Percentiles rank a stretch among this genome's conserved stretches.
phyloP scores from a whole-genome alignment of 2,329 filamentous ascomycete genomes.

The Phaeoacremonium minimum region DNA sequence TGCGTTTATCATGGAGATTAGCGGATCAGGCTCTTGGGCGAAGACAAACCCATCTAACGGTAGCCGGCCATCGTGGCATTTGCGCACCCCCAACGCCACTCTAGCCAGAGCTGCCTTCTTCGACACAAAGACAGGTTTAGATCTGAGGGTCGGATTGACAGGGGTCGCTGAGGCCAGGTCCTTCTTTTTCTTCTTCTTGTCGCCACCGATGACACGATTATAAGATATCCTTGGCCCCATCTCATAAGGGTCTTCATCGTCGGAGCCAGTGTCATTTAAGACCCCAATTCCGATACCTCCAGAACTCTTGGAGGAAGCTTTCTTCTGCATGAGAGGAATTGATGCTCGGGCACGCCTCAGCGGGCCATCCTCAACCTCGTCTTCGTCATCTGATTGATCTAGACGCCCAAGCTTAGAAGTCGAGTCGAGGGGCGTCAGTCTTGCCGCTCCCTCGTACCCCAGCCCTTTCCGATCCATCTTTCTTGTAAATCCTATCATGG shows the following conservation, averaged over 20 bases:
- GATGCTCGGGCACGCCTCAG: constrained; percentile 18
- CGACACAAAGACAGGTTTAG: constrained; percentile 71
- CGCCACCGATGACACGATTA: constrained; percentile 73
- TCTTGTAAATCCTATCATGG: constrained; percentile 60
- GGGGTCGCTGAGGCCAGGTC: constrained; percentile 38
- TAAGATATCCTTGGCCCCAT: constrained; percentile 89
- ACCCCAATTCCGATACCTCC: constrained; percentile 83
- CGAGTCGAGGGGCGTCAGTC: constrained; percentile 33
- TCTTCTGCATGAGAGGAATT: constrained; percentile 25
- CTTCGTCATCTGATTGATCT: constrained; percentile 38
- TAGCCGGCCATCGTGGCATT: constrained; percentile 78
- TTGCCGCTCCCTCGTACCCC: constrained; percentile 58
- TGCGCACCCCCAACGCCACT: constrained; percentile 47
- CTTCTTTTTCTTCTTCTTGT: constrained; percentile 74
- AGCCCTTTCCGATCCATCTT: constrained; percentile 70
- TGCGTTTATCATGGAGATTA: constrained; percentile 36
- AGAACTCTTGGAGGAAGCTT: constrained; percentile 46
- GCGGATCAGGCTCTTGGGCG: constrained; percentile 45
- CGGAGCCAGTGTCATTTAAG: constrained; percentile 88
- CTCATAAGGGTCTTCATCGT: constrained; percentile 92
- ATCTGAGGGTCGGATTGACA: constrained; percentile 59
- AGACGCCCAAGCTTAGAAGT: constrained; percentile 17
- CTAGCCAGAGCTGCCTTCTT: constrained; percentile 48
- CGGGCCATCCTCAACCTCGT: constrained; percentile 21
- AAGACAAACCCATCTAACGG: constrained; percentile 79